These are phyloP conservation scores for Pleurotus tuoliensis DNA, from an alignment of 768 basidiomycete genomes.

Conservation along the genomic window DNA sequence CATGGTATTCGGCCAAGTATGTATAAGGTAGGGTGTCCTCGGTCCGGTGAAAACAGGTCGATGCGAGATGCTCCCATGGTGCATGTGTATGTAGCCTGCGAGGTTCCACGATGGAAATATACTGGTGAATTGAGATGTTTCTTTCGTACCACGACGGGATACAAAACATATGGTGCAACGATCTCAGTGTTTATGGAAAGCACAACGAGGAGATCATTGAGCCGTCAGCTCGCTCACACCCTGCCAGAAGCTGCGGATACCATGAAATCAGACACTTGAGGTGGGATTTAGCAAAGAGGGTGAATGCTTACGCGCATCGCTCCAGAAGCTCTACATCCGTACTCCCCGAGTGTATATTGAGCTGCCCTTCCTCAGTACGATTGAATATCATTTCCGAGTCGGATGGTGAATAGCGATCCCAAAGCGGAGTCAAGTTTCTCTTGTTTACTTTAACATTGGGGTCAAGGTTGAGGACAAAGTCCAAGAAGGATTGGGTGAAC, in stretches of 20 bases:
- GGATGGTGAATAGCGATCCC: slow-evolving; percentile 24
- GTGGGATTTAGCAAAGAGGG: background rate
- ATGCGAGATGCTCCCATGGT: too few species aligned
- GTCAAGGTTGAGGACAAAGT: slow-evolving; percentile 28
- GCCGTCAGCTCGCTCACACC: background rate
- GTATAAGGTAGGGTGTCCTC: too few species aligned
- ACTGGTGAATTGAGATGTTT: too few species aligned
- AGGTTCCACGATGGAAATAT: too few species aligned
- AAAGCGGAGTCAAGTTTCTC: slow-evolving; percentile 32
- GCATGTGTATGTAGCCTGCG: too few species aligned
- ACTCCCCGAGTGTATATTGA: background rate
- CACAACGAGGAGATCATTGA: background rate
- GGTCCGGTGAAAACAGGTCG: too few species aligned
- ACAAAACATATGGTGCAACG: too few species aligned
- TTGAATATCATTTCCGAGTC: slow-evolving; percentile 47
- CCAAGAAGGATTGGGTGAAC: slow-evolving; percentile 34
- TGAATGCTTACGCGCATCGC: background rate
- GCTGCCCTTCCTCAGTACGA: background rate
- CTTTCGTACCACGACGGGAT: too few species aligned
- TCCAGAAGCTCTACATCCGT: background rate
- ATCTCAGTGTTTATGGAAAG: too few species aligned
- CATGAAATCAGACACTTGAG: background rate
- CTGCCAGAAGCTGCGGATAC: background rate
- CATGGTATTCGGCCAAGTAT: too few species aligned
- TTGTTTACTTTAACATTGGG: slow-evolving; percentile 26